Evolutionary conservation across 495 filamentous ascomycete species (phyloP).

Genomic region (Filosporella fistucella): DNA sequence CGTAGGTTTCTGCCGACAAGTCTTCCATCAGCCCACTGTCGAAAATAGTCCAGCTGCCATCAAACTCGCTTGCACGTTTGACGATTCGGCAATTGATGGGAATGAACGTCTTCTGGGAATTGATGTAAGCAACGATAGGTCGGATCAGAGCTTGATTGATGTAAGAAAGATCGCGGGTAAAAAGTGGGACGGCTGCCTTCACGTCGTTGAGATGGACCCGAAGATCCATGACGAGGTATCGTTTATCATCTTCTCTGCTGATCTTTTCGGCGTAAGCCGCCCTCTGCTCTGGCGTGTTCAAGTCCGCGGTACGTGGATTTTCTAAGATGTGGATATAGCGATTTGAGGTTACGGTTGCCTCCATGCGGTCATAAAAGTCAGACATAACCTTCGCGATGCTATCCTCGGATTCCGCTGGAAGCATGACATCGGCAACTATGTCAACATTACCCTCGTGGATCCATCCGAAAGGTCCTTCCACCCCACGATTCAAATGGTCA

Average conservation of each 20-base stretch:
- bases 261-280: conserved; percentile 16
- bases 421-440: conserved; percentile 91
- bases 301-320: conserved; percentile 17
- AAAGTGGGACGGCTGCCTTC: conserved; percentile 84
- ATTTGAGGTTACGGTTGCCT: conserved; percentile 81
- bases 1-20: conserved; percentile 87
- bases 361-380: conserved; percentile 90
- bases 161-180: conserved; percentile 83
- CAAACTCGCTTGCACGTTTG: conserved; percentile 81
- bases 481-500: conserved; percentile 91
- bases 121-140: conserved; percentile 99
- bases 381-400: conserved; percentile 87
- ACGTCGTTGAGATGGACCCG: conserved; percentile 89
- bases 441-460: conserved; percentile 95
- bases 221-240: conserved; percentile 85
- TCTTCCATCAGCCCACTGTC: conserved; percentile 96
- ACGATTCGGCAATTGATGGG: conserved; percentile 92
- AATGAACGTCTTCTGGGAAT: conserved; percentile 87
- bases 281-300: conserved; percentile 18
- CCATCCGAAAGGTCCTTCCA: conserved; percentile 94
- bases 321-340: conserved; percentile 47
- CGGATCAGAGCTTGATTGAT: conserved; percentile 92
- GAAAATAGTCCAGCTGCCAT: conserved; percentile 92
- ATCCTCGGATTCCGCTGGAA: conserved; percentile 80
- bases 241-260: conserved; percentile 45